A percentile compares a stretch with the other conserved stretches of the same genome.
phyloP scores from a whole-genome alignment of 805 yeast species.

The Starmera caribaea region DNA sequence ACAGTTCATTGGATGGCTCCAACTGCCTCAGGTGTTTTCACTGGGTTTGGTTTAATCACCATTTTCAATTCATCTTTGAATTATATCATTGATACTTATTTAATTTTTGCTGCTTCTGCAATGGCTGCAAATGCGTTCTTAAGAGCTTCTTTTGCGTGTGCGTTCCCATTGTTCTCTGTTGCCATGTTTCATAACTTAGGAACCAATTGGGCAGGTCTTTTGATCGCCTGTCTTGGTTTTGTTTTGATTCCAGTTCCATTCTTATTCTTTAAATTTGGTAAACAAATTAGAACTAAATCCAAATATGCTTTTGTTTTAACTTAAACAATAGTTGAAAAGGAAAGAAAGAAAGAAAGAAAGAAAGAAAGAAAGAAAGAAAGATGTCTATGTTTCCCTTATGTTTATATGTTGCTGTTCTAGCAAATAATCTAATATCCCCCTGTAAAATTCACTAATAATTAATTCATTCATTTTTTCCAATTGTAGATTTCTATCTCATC shows the following conservation, averaged over 20 bases:
- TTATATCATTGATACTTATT: conserved; percentile 64
- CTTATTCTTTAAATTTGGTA: conserved; percentile 51
- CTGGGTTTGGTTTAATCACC: conserved; percentile 59
- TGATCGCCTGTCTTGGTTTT: conserved; percentile 53
- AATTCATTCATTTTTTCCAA: too few relatives aligned
- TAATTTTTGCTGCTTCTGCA: conserved; percentile 69
- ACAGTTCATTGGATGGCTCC: conserved; percentile 80
- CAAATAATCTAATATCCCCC: too few relatives aligned
- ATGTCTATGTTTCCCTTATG: too few relatives aligned
- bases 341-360: too few relatives aligned
- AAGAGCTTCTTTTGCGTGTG: conserved; percentile 61
- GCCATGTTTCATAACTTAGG: conserved; percentile 65
- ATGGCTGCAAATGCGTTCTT: conserved; percentile 64
- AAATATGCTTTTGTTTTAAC: conserved; percentile 38
- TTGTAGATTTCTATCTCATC: too few relatives aligned
- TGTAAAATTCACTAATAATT: too few relatives aligned
- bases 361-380: too few relatives aligned
- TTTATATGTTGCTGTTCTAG: too few relatives aligned
- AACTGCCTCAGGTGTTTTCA: conserved; percentile 49
- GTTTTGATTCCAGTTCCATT: conserved; percentile 61
- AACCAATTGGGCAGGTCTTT: conserved; percentile 69
- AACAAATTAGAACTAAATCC: conserved; percentile 42
- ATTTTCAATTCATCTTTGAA: conserved; percentile 63
- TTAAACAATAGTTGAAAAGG: background rate
- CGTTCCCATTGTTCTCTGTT: conserved; percentile 62